A percentile compares a stretch with the other conserved stretches of the same genome.
phyloP scores from a whole-genome alignment of 192 early-diverging fungal genomes.

The Mortierella hygrophila region DNA sequence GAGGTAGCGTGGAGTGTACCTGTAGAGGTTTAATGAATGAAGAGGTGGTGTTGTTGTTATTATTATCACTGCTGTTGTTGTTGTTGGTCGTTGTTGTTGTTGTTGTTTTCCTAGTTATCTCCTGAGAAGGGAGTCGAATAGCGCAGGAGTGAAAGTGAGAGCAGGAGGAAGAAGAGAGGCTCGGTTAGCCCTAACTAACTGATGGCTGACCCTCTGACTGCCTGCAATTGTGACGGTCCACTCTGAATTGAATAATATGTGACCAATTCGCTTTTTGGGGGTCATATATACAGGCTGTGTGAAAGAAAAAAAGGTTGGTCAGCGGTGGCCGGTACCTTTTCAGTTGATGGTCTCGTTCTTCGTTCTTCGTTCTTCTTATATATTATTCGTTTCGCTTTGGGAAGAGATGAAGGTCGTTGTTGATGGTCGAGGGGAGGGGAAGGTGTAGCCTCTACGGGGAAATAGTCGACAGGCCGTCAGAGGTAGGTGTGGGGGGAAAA shows the following conservation, averaged over 20 bases:
- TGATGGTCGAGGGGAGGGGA: background rate
- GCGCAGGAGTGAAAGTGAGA: background rate
- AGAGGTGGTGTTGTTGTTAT: background rate
- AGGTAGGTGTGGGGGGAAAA: background rate
- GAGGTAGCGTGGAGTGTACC: background rate
- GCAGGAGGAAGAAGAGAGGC: background rate
- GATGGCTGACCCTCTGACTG: constrained; percentile 6
- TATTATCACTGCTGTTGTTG: background rate
- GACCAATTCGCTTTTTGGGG: background rate
- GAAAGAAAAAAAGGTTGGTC: background rate
- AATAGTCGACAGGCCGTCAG: background rate
- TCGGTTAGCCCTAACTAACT: background rate
- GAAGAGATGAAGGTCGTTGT: background rate
- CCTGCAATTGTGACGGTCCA: constrained; percentile 3
- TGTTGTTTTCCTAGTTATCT: background rate
- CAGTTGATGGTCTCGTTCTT: background rate
- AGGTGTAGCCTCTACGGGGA: background rate
- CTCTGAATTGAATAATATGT: background rate
- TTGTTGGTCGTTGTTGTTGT: background rate
- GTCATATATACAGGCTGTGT: background rate
- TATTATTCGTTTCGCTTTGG: too few species aligned
- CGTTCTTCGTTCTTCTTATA: too few species aligned
- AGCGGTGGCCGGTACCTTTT: background rate
- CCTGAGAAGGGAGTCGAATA: background rate
- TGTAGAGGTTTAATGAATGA: background rate